phyloP scores from a whole-genome alignment of 495 filamentous ascomycete species.

The Penicillium canariense region DNA sequence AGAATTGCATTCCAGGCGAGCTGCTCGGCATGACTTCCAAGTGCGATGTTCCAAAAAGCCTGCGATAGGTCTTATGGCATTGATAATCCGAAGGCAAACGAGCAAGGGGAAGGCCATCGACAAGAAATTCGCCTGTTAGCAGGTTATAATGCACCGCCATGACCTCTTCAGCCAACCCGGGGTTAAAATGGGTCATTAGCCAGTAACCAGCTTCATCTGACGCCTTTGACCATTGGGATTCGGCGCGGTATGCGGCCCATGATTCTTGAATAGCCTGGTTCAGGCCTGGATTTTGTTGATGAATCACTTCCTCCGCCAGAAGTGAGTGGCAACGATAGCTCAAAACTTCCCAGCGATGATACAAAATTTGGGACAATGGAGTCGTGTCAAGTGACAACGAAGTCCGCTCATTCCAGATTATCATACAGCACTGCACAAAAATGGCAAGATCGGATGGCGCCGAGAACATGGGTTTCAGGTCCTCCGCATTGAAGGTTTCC shows the following conservation, averaged over 20 bases:
- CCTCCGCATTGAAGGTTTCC: constrained; percentile 37
- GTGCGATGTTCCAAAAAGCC: neutral
- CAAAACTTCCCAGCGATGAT: constrained; percentile 30
- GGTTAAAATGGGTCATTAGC: neutral
- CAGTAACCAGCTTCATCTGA: neutral
- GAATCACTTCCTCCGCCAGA: constrained; percentile 13
- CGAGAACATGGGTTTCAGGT: constrained; percentile 3
- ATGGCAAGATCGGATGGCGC: constrained; percentile 30
- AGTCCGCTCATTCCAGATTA: constrained; percentile 31
- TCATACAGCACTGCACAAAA: constrained; percentile 37
- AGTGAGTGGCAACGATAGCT: constrained; percentile 18
- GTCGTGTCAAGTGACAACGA: constrained; percentile 2
- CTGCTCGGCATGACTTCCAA: neutral
- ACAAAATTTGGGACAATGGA: constrained; percentile 19
- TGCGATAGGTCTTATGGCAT: neutral
- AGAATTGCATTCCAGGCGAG: neutral
- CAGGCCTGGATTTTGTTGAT: constrained; percentile 23
- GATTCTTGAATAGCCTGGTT: constrained; percentile 33
- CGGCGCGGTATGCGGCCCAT: constrained; percentile 33
- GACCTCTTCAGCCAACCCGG: constrained; percentile 4
- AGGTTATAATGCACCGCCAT: constrained; percentile 49
- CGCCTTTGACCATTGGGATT: neutral
- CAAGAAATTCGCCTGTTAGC: constrained; percentile 53
- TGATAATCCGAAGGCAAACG: constrained; percentile 45
- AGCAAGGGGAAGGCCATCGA: constrained; percentile 52